Evolutionary conservation across 768 basidiomycete species (phyloP).

Genomic region (Tulasnella sp.): DNA sequence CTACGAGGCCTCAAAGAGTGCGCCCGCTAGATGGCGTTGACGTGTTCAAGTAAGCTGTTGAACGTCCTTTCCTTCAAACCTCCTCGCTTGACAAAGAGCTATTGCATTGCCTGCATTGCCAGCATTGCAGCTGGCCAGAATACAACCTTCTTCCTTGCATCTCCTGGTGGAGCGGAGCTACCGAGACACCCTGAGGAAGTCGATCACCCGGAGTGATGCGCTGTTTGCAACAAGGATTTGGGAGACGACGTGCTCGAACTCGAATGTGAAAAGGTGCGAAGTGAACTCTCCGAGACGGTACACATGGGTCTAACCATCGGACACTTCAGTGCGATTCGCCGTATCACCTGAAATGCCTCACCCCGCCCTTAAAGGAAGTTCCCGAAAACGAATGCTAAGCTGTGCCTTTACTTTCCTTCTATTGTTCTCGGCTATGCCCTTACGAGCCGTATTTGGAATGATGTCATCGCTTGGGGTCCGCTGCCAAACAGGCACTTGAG

Average conservation of each 20-base stretch:
- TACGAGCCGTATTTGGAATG: too few relatives aligned
- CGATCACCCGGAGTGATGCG: slow-evolving; percentile 61
- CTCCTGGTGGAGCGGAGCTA: slow-evolving; percentile 70
- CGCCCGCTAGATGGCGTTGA: slow-evolving; percentile 70
- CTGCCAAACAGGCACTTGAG: too few relatives aligned
- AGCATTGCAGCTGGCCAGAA: slow-evolving; percentile 85
- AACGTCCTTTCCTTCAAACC: background rate
- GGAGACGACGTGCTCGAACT: slow-evolving; percentile 68
- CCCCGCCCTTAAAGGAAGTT: slow-evolving; percentile 67
- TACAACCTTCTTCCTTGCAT: slow-evolving; percentile 77
- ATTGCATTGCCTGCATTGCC: slow-evolving; percentile 11
- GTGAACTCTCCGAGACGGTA: background rate
- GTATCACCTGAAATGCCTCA: slow-evolving; percentile 78
- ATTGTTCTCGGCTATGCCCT: background rate
- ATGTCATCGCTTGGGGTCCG: too few relatives aligned
- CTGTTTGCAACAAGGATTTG: slow-evolving; percentile 64
- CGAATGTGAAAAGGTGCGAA: slow-evolving; percentile 80
- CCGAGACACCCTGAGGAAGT: slow-evolving; percentile 77
- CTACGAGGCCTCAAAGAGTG: slow-evolving; percentile 75
- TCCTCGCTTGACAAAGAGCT: background rate
- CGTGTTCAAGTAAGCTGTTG: slow-evolving; percentile 62
- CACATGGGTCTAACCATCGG: slow-evolving; percentile 1
- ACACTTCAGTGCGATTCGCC: slow-evolving; percentile 74
- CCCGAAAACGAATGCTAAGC: slow-evolving; percentile 80
- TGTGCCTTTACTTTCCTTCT: background rate